Base-by-base conservation (phyloP, 495 filamentous ascomycete genomes). In the Emericellopsis terricola region DNA sequence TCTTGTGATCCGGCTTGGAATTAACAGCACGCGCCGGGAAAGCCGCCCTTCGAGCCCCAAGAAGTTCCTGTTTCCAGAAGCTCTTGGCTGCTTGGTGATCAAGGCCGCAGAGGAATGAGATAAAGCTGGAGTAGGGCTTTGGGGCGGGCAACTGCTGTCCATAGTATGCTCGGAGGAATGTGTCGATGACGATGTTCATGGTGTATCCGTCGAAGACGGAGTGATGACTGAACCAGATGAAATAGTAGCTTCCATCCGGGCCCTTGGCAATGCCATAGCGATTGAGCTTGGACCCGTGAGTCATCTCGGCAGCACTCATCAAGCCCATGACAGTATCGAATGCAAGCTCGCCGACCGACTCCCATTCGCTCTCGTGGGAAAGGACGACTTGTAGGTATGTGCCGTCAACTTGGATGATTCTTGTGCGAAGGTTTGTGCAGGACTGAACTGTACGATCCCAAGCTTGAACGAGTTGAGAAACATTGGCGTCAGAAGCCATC, bases 111-210 rank as follows among this genome's bases (percentile, higher is more conserved):
- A 14, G 13, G 18, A 20, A 33, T 20, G 8, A 7, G n/a, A 68
- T 70, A 62, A 61, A 68, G 3, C 70, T 51, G 43, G 73, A 68
- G 31, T 58, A 31, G 4, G 18, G 7, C 20, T 15, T 18, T 6
- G n/a, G n/a, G 9, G 17, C 9, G 8, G 2, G 7, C 1, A 20
- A 1, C 0, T 21, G 5, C 9, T 33, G 17, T 3, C 9, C 3
- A 31, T 13, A 8, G 10, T 33, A 33, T n/a, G 16, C 19, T 10
- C 44, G 13, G 0, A 35, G 15, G 20, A 47, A 15, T 10, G 28
- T 31, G 31, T 37, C 17, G 24, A 33, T 29, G 16, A 24, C 44
- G 18, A 33, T 33, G 14, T 16, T 13, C 31, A 33, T 33, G 11
- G 31, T 33, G 2, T 20, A 20, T 20, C 31, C 31, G 18, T 33